Conservation (phyloP, 140 eudicot genomes). For the Erigeron philadelphicus region DNA sequence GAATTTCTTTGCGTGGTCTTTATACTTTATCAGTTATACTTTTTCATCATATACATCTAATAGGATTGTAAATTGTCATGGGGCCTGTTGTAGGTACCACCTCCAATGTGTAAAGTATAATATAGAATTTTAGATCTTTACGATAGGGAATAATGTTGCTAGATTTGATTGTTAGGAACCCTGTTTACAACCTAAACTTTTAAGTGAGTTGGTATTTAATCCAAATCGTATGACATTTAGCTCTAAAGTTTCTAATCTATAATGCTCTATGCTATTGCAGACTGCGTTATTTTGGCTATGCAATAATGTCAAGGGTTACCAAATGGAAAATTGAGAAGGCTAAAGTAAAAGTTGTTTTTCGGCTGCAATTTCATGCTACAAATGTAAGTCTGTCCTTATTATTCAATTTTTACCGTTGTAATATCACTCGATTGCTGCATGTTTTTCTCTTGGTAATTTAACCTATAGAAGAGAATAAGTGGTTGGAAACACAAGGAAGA, state of each 20-base stretch:
- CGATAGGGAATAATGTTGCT: conserved; percentile 15
- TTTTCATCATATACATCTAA: conserved; percentile 16
- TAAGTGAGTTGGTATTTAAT: not conserved
- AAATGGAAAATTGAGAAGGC: conserved; percentile 97
- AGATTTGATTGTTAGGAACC: conserved; percentile 7
- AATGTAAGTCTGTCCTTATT: conserved; percentile 45
- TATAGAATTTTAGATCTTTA: conserved; percentile 11
- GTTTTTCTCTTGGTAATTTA: not conserved
- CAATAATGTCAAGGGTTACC: conserved; percentile 74
- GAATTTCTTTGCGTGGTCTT: conserved; percentile 17
- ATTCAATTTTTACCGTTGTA: not conserved
- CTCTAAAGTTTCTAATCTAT: not conserved
- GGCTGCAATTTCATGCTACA: conserved; percentile 92
- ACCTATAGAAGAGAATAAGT: not conserved
- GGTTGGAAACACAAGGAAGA: not conserved
- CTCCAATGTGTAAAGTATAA: conserved; percentile 1
- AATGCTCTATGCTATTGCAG: conserved; percentile 21
- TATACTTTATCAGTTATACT: conserved; percentile 27
- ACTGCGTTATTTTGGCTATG: conserved; percentile 27
- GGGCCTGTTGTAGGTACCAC: conserved; percentile 23
- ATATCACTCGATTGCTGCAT: not conserved
- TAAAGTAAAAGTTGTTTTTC: conserved; percentile 93
- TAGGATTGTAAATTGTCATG: conserved; percentile 17
- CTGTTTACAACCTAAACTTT: not conserved
- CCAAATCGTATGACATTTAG: conserved; percentile 6